These are phyloP conservation scores for Kondoa subrosea DNA, from an alignment of 768 basidiomycete genomes.

Conservation along the genomic window DNA sequence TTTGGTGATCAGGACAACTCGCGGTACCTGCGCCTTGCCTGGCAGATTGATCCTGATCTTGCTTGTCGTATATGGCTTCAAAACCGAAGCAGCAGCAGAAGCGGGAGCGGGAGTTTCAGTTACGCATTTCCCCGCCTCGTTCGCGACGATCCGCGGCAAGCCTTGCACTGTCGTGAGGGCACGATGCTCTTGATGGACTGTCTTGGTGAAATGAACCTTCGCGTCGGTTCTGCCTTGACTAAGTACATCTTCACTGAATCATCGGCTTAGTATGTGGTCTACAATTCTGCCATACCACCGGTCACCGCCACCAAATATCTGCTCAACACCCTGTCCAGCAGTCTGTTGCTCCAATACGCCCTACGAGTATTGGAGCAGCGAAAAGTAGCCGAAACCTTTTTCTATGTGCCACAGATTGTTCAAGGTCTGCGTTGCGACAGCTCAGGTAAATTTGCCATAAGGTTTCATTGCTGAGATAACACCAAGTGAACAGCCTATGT, in stretches of 20 bases:
- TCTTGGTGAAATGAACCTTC: no score
- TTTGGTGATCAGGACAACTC: not conserved
- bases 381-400: constrained; percentile 86
- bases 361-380: constrained; percentile 89
- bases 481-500: constrained; percentile 54
- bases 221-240: no score
- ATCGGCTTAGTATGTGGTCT: constrained; percentile 50
- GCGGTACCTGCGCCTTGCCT: not conserved
- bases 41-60: not conserved
- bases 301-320: constrained; percentile 59
- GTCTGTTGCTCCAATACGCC: constrained; percentile 81
- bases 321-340: constrained; percentile 62
- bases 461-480: not conserved
- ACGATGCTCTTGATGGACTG: no score
- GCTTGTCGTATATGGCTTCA: constrained; percentile 2
- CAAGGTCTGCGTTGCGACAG: constrained; percentile 84
- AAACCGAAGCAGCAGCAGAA: not conserved
- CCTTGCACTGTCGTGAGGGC: no score
- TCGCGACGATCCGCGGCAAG: no score
- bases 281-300: constrained; percentile 58
- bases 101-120: not conserved
- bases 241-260: no score
- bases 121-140: no score
- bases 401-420: constrained; percentile 96
- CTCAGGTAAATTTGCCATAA: not conserved